phyloP scores from a whole-genome alignment of 805 yeast species.

The Saccharomycopsis babjevae region DNA sequence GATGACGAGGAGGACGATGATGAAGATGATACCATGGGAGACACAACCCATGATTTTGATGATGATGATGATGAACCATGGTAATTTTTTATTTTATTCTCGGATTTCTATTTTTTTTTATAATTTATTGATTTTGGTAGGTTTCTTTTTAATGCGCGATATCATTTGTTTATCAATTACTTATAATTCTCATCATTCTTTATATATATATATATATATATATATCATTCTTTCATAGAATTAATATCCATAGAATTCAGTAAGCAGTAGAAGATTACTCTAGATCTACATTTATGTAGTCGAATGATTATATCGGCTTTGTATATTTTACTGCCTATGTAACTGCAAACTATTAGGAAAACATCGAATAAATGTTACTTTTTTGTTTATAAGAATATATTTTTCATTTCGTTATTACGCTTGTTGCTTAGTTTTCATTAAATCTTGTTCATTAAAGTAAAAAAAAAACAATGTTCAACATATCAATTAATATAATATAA shows the following conservation, averaged over 20 bases:
- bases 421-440: too few species aligned
- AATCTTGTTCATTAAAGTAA: too few species aligned
- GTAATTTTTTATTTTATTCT: not conserved
- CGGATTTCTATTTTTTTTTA: not conserved
- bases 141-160: not conserved
- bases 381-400: too few species aligned
- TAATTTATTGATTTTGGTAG: not conserved
- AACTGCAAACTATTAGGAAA: too few species aligned
- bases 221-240: not conserved
- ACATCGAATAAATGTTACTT: too few species aligned
- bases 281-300: too few species aligned
- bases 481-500: too few species aligned
- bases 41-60: not conserved
- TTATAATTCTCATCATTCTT: not conserved
- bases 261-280: too few species aligned
- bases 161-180: not conserved
- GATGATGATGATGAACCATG: conserved; percentile 2
- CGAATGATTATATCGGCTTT: too few species aligned
- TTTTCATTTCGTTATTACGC: too few species aligned
- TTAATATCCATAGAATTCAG: not conserved
- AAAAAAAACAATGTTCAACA: too few species aligned
- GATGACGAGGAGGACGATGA: conserved; percentile 4
- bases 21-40: not conserved
- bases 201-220: not conserved
- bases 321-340: too few species aligned